Percentiles rank a stretch among this genome's conserved stretches.
Evolutionary conservation across 768 basidiomycete species (phyloP).

Genomic region (Cyclocybe cylindracea): DNA sequence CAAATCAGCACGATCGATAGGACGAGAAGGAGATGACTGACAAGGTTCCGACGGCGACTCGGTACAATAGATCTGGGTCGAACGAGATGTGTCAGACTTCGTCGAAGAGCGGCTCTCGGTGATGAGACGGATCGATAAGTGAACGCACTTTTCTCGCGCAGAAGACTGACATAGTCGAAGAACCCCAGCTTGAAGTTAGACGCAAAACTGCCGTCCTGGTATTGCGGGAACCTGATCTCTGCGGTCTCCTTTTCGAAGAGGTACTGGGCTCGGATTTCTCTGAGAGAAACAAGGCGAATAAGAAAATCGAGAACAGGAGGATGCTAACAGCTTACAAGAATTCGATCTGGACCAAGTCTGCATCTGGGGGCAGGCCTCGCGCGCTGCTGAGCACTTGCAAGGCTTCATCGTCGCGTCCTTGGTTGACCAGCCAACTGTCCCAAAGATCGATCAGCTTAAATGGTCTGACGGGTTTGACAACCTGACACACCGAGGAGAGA

Average conservation of each 20-base stretch:
- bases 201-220: constrained; percentile 57
- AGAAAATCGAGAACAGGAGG: not conserved
- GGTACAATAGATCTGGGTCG: constrained; percentile 52
- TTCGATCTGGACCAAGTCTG: constrained; percentile 71
- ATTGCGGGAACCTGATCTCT: constrained; percentile 56
- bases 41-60: constrained; percentile 63
- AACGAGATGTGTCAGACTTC: not conserved
- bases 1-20: constrained; percentile 1
- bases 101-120: not conserved
- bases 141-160: constrained; percentile 47
- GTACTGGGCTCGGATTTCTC: constrained; percentile 74
- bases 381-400: constrained; percentile 61
- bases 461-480: not conserved
- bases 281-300: constrained; percentile 17
- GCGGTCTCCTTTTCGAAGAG: constrained; percentile 71
- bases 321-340: constrained; percentile 52
- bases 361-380: constrained; percentile 54
- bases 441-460: not conserved
- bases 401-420: constrained; percentile 76
- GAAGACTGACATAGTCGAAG: constrained; percentile 60
- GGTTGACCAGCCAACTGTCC: constrained; percentile 71
- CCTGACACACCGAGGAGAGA: constrained; percentile 61
- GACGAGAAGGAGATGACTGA: constrained; percentile 22
- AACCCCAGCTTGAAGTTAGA: constrained; percentile 66
- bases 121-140: not conserved